A percentile compares a stretch with the other conserved stretches of the same genome.
phyloP scores from a whole-genome alignment of 2,329 filamentous ascomycete genomes.

The Penicillium sp. region DNA sequence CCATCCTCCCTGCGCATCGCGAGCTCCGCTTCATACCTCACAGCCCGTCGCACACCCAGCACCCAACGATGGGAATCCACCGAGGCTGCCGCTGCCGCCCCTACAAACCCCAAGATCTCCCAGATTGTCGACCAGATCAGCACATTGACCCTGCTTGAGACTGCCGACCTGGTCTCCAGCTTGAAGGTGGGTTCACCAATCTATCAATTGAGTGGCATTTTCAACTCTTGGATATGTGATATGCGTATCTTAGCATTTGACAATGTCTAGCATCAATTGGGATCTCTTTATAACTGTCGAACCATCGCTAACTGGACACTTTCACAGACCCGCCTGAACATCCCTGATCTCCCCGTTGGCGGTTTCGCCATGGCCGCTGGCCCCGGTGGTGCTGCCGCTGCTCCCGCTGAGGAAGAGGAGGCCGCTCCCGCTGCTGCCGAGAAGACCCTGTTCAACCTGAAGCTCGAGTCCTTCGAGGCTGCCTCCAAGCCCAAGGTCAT shows the following conservation, averaged over 20 bases:
- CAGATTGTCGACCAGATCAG: conserved; percentile 98
- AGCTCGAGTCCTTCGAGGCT: conserved; percentile 87
- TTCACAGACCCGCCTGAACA: conserved; percentile 82
- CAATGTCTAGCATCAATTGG: conserved; percentile 3
- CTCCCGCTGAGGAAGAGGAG: conserved; percentile 74
- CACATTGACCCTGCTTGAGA: conserved; percentile 95
- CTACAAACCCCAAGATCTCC: conserved; percentile 84
- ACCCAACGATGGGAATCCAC: conserved; percentile 86
- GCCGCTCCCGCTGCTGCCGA: conserved; percentile 84
- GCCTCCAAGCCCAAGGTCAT: conserved; percentile 96
- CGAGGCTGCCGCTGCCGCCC: conserved; percentile 58
- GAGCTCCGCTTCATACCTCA: conserved; percentile 40
- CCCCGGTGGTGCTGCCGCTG: conserved; percentile 59
- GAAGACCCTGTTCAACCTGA: conserved; percentile 97
- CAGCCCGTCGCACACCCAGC: conserved; percentile 44
- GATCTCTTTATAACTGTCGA: background rate
- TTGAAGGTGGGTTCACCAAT: conserved; percentile 71
- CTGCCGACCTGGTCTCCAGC: conserved; percentile 88
- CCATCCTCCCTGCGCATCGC: conserved; percentile 43
- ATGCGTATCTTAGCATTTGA: background rate
- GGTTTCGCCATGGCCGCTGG: conserved; percentile 73
- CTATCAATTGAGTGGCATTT: conserved; percentile 1
- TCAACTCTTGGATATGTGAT: background rate
- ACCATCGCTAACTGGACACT: background rate
- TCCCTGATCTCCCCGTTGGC: conserved; percentile 94